These are phyloP conservation scores for Cyathus striatus DNA, from an alignment of 768 basidiomycete species.

Conservation along the genomic window DNA sequence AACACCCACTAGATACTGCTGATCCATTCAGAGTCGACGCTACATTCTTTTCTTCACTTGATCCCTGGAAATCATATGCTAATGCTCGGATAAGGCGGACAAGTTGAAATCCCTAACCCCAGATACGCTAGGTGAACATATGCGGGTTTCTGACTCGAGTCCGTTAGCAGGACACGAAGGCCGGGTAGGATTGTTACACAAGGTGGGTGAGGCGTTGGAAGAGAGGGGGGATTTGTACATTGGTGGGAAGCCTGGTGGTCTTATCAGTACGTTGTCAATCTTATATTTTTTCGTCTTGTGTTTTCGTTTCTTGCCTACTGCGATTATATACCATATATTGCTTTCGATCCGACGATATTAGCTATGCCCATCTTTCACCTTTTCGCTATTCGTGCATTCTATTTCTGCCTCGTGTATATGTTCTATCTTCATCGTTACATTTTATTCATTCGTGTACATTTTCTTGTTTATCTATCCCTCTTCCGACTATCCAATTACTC, in stretches of 20 bases:
- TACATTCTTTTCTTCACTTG: conserved; percentile 25
- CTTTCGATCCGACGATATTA: no score
- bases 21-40: conserved; percentile 80
- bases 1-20: conserved; percentile 61
- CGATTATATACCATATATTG: no score
- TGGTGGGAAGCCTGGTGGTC: conserved; percentile 74
- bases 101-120: conserved; percentile 64
- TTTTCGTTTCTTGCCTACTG: no score
- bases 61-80: not conserved
- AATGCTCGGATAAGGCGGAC: conserved; percentile 40
- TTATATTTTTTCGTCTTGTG: no score
- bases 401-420: no score
- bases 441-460: no score
- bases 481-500: not conserved
- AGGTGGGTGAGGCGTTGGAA: conserved; percentile 68
- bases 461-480: not conserved
- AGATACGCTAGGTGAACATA: conserved; percentile 53
- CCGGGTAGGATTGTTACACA: conserved; percentile 69
- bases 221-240: conserved; percentile 60
- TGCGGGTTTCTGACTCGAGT: conserved; percentile 78
- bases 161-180: conserved; percentile 91
- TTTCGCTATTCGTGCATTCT: not conserved
- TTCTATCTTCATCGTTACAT: no score
- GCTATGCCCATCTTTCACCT: no score
- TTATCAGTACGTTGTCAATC: conserved; percentile 52